Evolutionary conservation across 1,284 basidiomycete genomes (phyloP).

Genomic region (Cutaneotrichosporon sp.): DNA sequence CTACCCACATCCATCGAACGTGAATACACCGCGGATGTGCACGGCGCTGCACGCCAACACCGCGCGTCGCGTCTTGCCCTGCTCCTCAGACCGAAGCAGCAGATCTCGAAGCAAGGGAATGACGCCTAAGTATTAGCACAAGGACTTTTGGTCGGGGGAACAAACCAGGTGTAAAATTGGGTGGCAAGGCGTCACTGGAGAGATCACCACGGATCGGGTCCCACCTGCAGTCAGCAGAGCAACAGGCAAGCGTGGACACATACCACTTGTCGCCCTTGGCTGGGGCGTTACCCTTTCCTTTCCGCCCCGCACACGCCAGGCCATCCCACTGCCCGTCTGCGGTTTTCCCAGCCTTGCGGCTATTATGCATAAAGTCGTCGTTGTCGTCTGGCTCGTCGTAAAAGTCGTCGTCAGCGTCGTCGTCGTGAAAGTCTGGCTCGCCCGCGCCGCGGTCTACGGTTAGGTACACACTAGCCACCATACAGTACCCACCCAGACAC

Average conservation of each 20-base stretch:
- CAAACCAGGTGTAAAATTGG: conserved; percentile 66
- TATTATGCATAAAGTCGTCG: not conserved
- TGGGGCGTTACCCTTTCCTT: conserved; percentile 24
- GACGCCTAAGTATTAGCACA: conserved; percentile 52
- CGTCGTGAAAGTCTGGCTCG: not conserved
- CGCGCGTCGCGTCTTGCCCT: conserved; percentile 56
- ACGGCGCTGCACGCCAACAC: conserved; percentile 62
- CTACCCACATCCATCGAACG: conserved; percentile 66
- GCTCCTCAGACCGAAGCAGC: conserved; percentile 54
- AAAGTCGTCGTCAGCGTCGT: conserved; percentile 1
- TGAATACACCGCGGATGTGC: conserved; percentile 59
- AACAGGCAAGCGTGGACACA: not conserved
- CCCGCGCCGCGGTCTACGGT: too few relatives aligned
- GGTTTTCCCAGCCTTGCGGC: conserved; percentile 4
- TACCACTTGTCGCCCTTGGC: conserved; percentile 38
- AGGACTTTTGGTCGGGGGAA: not conserved
- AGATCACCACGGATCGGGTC: conserved; percentile 25
- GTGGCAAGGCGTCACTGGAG: conserved; percentile 48
- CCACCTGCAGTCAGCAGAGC: conserved; percentile 34
- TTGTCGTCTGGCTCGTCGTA: not conserved
- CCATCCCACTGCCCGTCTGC: conserved; percentile 34
- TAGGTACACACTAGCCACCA: too few relatives aligned
- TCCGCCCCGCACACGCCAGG: conserved; percentile 27
- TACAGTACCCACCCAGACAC: conserved; percentile 25
- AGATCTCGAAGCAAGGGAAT: conserved; percentile 61